Conservation (phyloP, 306 rosid species). For the Prunus dulcis region DNA sequence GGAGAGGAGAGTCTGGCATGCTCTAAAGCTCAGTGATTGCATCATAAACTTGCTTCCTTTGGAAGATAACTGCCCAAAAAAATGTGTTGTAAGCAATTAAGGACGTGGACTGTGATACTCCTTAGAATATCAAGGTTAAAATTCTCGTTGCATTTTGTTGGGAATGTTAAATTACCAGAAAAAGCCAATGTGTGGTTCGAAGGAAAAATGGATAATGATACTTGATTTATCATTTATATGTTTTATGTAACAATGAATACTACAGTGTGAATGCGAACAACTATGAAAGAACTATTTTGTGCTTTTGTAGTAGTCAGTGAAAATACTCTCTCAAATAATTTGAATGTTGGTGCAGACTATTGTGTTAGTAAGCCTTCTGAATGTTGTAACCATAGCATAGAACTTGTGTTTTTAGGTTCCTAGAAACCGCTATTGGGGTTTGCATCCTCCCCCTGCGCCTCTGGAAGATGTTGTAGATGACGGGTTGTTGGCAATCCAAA, state of each 20-base stretch:
- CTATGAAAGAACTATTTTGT: neutral
- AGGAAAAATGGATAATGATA: neutral
- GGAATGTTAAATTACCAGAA: neutral
- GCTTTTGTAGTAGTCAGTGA: neutral
- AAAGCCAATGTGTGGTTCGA: neutral
- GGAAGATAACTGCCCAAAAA: neutral
- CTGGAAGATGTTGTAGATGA: constrained; percentile 96
- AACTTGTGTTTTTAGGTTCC: constrained; percentile 75
- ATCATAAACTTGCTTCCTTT: neutral
- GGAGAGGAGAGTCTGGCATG: neutral
- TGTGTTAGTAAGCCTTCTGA: neutral
- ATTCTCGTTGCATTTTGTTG: neutral
- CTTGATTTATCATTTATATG: neutral
- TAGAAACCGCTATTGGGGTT: constrained; percentile 95
- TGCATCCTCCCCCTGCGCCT: constrained; percentile 99
- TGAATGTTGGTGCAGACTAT: neutral
- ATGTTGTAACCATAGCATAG: constrained; percentile 26
- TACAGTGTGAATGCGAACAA: neutral
- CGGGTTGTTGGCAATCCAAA: constrained; percentile 84
- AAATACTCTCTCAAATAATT: neutral
- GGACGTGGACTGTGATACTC: neutral
- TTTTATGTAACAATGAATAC: neutral
- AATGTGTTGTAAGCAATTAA: neutral
- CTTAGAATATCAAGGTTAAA: neutral
- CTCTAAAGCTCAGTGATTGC: neutral